Evolutionary conservation across 345 rosid genomes (phyloP).

Genomic region (Salix suchowensis): DNA sequence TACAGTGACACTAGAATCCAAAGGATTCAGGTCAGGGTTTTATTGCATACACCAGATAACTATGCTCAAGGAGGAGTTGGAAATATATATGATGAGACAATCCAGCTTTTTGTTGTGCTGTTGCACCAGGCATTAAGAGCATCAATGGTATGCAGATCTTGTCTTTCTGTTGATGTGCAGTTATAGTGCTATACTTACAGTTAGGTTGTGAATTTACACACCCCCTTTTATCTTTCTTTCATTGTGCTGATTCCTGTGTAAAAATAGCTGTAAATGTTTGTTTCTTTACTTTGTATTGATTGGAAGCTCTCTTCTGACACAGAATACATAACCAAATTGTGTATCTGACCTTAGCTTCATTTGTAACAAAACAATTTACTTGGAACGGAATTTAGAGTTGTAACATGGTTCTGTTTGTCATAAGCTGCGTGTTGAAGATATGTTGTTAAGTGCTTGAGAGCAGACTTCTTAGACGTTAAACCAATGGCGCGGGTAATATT

Average conservation of each 20-base stretch:
- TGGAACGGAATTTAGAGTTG: not conserved
- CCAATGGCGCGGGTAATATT: not conserved
- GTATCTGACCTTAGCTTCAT: not conserved
- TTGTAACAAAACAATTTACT: not conserved
- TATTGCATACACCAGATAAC: conserved; percentile 5
- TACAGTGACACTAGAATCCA: not conserved
- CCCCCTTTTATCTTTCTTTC: not conserved
- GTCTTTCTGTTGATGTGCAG: conserved; percentile 4
- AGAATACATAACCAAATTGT: conserved; percentile 16
- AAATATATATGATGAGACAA: conserved; percentile 4
- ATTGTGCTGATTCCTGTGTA: conserved; percentile 16
- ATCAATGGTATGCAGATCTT: conserved; percentile 10
- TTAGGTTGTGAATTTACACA: conserved; percentile 1
- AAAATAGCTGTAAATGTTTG: conserved; percentile 34
- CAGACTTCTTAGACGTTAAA: not conserved
- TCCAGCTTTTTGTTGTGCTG: conserved; percentile 4
- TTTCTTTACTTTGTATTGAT: not conserved
- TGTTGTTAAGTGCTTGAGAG: not conserved
- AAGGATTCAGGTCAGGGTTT: conserved; percentile 16
- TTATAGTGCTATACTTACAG: not conserved
- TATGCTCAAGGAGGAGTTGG: conserved; percentile 5
- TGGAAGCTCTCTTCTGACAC: conserved; percentile 20
- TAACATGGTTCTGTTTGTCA: not conserved
- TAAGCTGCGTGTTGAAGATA: not conserved
- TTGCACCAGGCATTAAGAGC: conserved; percentile 1